Base-by-base conservation (phyloP, 345 rosid species). In the Acer negundo region DNA sequence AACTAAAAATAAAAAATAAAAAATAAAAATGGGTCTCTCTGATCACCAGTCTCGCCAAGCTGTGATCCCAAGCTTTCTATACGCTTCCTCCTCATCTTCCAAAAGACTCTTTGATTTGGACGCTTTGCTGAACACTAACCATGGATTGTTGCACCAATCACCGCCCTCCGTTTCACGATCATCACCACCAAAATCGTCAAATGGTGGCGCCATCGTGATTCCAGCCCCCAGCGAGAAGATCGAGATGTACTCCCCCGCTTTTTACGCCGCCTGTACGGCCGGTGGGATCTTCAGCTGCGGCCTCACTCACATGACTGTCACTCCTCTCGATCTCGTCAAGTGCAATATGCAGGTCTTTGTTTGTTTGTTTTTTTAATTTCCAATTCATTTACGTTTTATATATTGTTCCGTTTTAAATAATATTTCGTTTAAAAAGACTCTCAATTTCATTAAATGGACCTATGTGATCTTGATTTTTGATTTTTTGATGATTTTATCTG, bases 311-410 rank as follows among this genome's bases (percentile, higher is more conserved):
- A 93, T 72, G 87, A 76, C 97, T 3, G 87, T 96, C 76, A 93
- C 99, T 65, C 99, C 99, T 4, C 93, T 96, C 38, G 99, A 96
- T 87, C 90, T 96, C 64, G 88, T 96, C 87, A 96, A 96, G 85
- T 96, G 99, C 82, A 96, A 96, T 76, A 96, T 96, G 99, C 99
- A 96, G 99, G 99, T 95, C 28, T 4, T 40, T 13, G 42, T 46
- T 31, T 24, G 35, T 71, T 46, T 46, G 10, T 46, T 46, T 46
- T 46, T 46, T 46, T 46, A 46, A 46, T 9, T 46, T 42, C 46
- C 13, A 40, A 20, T n/a, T 44, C 51, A 42, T 67, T 10, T 67
- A 9, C 10, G 12, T 61, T 67, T 13, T 26, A 42, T 26, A 42
- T 74, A 8, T 42, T 20, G 49, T 46, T 46, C 24, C 31, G 6